phyloP scores from a whole-genome alignment of 164 flowering plant species.

The Stephania japonica region DNA sequence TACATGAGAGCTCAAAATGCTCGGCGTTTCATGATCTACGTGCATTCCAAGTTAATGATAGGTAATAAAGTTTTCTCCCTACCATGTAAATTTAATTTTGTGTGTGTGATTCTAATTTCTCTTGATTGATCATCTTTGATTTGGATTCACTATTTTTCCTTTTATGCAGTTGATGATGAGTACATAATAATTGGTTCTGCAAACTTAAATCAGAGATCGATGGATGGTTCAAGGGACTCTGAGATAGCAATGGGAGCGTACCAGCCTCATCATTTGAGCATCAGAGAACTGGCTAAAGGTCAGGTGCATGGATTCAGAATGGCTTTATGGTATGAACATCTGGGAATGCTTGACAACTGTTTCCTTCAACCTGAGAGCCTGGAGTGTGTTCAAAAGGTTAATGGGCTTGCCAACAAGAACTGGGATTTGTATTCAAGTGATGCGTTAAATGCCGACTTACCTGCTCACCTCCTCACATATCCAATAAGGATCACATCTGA shows the following conservation, averaged over 20 bases:
- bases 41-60: slow-evolving; percentile 72
- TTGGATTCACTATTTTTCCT: background rate
- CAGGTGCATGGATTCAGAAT: slow-evolving; percentile 46
- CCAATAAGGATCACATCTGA: slow-evolving; percentile 32
- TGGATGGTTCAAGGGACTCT: slow-evolving; percentile 64
- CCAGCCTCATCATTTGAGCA: slow-evolving; percentile 49
- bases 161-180: slow-evolving; percentile 65
- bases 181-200: slow-evolving; percentile 77
- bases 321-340: slow-evolving; percentile 64
- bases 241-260: slow-evolving; percentile 80
- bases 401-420: slow-evolving; percentile 32
- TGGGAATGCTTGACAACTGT: slow-evolving; percentile 17
- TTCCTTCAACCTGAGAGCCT: slow-evolving; percentile 36
- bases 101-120: background rate
- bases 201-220: slow-evolving; percentile 75
- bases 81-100: background rate
- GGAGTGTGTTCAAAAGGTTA: slow-evolving; percentile 36
- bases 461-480: slow-evolving; percentile 53
- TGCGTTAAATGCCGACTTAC: slow-evolving; percentile 26
- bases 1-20: slow-evolving; percentile 49
- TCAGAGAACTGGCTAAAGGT: slow-evolving; percentile 31
- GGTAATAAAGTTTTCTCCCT: slow-evolving; percentile 28
- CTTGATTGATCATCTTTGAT: too few relatives aligned
- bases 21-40: slow-evolving; percentile 72
- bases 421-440: slow-evolving; percentile 42